phyloP scores from a whole-genome alignment of 2,329 filamentous ascomycete species.

The Colletotrichum noveboracense region DNA sequence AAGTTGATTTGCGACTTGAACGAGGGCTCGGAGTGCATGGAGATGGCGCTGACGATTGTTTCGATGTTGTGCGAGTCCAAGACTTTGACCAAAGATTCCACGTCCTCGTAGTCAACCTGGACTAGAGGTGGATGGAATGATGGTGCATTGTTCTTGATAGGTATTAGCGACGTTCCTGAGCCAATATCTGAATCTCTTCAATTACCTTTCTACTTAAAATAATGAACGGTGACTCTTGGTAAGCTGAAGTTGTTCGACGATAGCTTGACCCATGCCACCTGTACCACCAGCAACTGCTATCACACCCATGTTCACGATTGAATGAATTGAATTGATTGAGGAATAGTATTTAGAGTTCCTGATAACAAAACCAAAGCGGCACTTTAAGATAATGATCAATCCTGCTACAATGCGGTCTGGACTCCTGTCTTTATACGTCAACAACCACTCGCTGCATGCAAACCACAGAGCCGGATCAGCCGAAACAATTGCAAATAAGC shows the following conservation, averaged over 20 bases:
- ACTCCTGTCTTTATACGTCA: neutral
- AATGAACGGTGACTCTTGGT: conserved; percentile 38
- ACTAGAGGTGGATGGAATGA: conserved; percentile 22
- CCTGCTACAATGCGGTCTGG: neutral
- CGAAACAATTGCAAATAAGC: neutral
- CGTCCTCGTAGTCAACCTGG: conserved; percentile 30
- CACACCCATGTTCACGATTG: neutral
- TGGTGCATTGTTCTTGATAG: conserved; percentile 15
- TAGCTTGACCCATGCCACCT: conserved; percentile 45
- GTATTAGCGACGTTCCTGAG: neutral
- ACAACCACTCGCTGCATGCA: neutral
- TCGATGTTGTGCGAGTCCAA: conserved; percentile 42
- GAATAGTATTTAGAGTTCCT: neutral
- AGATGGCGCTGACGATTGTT: conserved; percentile 48
- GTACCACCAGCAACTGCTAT: conserved; percentile 51
- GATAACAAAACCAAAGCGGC: too few relatives aligned
- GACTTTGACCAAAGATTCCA: conserved; percentile 21
- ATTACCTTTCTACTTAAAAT: conserved; percentile 29
- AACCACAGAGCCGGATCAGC: neutral
- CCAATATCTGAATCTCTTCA: accelerated
- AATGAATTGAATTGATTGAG: neutral
- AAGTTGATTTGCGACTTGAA: conserved; percentile 37
- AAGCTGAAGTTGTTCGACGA: conserved; percentile 46
- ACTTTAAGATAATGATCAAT: neutral
- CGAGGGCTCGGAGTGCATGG: conserved; percentile 26